Percentiles rank a stretch among this genome's conserved stretches.
phyloP scores from a whole-genome alignment of 2,329 filamentous ascomycete genomes.

The Biscogniauxia sp. region DNA sequence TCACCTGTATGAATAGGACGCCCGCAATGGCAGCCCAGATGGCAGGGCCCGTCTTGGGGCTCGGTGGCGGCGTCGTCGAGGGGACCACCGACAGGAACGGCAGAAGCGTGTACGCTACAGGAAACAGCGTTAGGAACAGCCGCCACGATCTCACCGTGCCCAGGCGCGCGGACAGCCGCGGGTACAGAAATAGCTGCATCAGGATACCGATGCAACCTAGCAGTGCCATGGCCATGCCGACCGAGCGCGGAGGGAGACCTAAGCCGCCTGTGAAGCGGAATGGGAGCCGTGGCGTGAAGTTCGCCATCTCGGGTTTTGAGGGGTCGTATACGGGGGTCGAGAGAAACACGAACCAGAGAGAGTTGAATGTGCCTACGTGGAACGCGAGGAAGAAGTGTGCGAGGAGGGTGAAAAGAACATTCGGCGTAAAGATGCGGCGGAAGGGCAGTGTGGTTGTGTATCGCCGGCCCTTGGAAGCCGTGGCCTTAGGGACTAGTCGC shows the following conservation, averaged over 20 bases:
- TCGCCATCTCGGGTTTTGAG: constrained; percentile 28
- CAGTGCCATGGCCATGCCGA: constrained; percentile 76
- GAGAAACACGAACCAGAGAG: constrained; percentile 74
- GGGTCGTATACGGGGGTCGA: constrained; percentile 64
- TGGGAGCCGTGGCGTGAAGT: constrained; percentile 41
- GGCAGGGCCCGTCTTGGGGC: constrained; percentile 49
- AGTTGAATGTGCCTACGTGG: constrained; percentile 74
- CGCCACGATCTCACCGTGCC: constrained; percentile 69
- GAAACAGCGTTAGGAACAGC: constrained; percentile 67
- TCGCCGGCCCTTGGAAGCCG: constrained; percentile 26
- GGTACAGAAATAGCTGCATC: constrained; percentile 71
- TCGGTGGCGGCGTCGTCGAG: constrained; percentile 45
- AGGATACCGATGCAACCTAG: constrained; percentile 73
- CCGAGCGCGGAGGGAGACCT: constrained; percentile 66
- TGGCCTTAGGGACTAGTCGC: constrained; percentile 7
- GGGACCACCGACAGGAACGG: constrained; percentile 70
- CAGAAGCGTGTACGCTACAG: constrained; percentile 65
- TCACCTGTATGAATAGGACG: constrained; percentile 63
- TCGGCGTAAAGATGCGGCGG: constrained; percentile 53
- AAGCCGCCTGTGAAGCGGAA: constrained; percentile 72
- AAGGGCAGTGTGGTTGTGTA: constrained; percentile 52
- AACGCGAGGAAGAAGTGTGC: constrained; percentile 68
- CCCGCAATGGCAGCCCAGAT: constrained; percentile 65
- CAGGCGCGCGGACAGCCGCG: constrained; percentile 61
- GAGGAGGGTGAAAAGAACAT: constrained; percentile 55